Conservation (phyloP, 1,139 yeast genomes). For the Blastobotrys illinoisensis region DNA sequence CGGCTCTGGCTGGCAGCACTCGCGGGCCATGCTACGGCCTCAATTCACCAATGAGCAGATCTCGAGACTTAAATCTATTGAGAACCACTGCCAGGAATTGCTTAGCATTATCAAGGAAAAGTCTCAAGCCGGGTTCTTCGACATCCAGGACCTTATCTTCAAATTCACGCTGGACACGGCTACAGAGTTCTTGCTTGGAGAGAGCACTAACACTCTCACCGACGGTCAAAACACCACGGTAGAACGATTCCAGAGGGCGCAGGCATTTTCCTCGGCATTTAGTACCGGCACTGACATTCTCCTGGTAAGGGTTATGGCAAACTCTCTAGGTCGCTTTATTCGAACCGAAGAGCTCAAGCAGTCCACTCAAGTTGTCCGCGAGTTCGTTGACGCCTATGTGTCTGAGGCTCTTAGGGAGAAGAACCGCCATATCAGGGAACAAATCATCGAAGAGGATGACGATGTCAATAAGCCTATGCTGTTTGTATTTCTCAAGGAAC, state of each 20-base stretch:
- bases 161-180: conserved; percentile 50
- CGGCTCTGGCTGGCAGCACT: conserved; percentile 51
- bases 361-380: conserved; percentile 24
- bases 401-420: conserved; percentile 20
- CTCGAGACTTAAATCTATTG: conserved; percentile 44
- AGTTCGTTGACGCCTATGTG: conserved; percentile 32
- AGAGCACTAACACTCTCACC: conserved; percentile 40
- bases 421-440: conserved; percentile 5
- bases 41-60: conserved; percentile 52
- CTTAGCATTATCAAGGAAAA: conserved; percentile 19
- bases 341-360: conserved; percentile 34
- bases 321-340: conserved; percentile 36
- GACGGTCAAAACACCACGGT: conserved; percentile 8
- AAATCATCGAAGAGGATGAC: not conserved
- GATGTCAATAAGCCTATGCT: not conserved
- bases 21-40: conserved; percentile 53
- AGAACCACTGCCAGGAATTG: conserved; percentile 39
- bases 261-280: conserved; percentile 42
- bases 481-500: conserved; percentile 37
- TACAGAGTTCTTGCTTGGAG: conserved; percentile 53
- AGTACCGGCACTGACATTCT: conserved; percentile 39
- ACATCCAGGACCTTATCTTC: conserved; percentile 46
- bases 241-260: conserved; percentile 15
- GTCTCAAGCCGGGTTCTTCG: conserved; percentile 27
- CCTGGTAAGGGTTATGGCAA: conserved; percentile 37